Base-by-base conservation (phyloP, 495 filamentous ascomycete species). In the Lasiosphaeria miniovina region DNA sequence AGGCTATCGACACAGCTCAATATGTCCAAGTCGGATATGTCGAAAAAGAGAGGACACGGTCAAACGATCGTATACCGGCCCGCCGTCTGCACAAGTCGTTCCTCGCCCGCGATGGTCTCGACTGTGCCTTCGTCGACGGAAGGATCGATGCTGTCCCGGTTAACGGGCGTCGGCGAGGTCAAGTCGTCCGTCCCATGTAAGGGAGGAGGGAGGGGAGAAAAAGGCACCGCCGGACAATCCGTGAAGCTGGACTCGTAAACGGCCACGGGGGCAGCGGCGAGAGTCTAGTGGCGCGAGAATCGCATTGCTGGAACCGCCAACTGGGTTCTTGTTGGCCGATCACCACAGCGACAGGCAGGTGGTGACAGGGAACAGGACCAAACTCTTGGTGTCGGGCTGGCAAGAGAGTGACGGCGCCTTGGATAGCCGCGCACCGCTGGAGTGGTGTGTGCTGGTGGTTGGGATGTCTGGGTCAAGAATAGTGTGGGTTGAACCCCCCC, bases 21-120 rank as follows among this genome's bases (percentile, higher is more conserved):
- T 68, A 50, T 48, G 45, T 46, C 35, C 14, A 36, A 40, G 31
- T 62, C 61, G 67, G 64, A 63, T 73, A 62, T 63, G 59, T 45
- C 24, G 24, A 24, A 43, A 63, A 63, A 54, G 54, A 65, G 52
- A 34, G 59, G 45, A 34, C 35, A 36, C 35, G 60, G 62, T 62
- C 54, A 60, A 54, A 54, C 6, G 45, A 48, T 46, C 36, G 59
- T 46, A 34, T 48, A 31, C 58, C 71, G 72, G 61, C 76, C 75
- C 49, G 72, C 71, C 74, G 77, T 75, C 46, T 52, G 65, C 70
- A 77, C 75, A 69, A 77, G 75, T 76, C 77, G 74, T 69, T 70
- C 69, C 75, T 80, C 80, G 80, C 80, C 80, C 65, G 80, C 80
- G 80, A 80, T 76, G 76, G 70, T 67, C 58, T 74, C 78, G 79